Conservation (phyloP, 805 yeast species). For the Starmerella floris region DNA sequence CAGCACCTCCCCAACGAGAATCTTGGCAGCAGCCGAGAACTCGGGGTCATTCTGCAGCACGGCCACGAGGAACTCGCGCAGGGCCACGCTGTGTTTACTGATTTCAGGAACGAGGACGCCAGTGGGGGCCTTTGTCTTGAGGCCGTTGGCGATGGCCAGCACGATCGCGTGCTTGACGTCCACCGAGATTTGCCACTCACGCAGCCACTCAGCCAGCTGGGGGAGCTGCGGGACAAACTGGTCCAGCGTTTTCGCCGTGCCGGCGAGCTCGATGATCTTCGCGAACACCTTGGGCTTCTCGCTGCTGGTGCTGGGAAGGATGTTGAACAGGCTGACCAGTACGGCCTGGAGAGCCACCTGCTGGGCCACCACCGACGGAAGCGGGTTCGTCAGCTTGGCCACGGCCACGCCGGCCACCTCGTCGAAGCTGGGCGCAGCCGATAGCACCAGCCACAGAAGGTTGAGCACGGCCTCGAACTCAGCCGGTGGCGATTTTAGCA, state of each 20-base stretch:
- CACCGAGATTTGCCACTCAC: slow-evolving; percentile 26
- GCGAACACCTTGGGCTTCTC: slow-evolving; percentile 25
- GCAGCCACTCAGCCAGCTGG: slow-evolving; percentile 29
- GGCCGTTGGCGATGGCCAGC: slow-evolving; percentile 21
- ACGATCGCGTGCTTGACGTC: slow-evolving; percentile 23
- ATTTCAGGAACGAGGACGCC: not conserved
- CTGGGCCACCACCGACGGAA: slow-evolving; percentile 21
- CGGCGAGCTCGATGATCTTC: slow-evolving; percentile 27
- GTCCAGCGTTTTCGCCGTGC: slow-evolving; percentile 24
- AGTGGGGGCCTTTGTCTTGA: not conserved
- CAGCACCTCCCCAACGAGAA: slow-evolving; percentile 16
- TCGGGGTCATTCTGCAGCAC: slow-evolving; percentile 15
- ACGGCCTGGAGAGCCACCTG: slow-evolving; percentile 26
- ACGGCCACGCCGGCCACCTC: slow-evolving; percentile 25
- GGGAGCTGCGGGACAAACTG: slow-evolving; percentile 30
- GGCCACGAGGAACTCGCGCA: slow-evolving; percentile 18
- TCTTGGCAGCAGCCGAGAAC: slow-evolving; percentile 14
- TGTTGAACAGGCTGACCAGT: slow-evolving; percentile 31
- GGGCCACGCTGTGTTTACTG: slow-evolving; percentile 6
- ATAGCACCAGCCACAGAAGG: slow-evolving; percentile 28
- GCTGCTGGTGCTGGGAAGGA: slow-evolving; percentile 24
- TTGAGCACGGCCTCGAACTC: slow-evolving; percentile 32
- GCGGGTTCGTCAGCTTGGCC: slow-evolving; percentile 22
- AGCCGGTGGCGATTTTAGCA: slow-evolving; percentile 26
- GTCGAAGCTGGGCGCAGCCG: slow-evolving; percentile 26